Evolutionary conservation across 768 basidiomycete genomes (phyloP), one percentile per base, ranked within the genome.

Genomic region (Serpula lacrymans): DNA sequence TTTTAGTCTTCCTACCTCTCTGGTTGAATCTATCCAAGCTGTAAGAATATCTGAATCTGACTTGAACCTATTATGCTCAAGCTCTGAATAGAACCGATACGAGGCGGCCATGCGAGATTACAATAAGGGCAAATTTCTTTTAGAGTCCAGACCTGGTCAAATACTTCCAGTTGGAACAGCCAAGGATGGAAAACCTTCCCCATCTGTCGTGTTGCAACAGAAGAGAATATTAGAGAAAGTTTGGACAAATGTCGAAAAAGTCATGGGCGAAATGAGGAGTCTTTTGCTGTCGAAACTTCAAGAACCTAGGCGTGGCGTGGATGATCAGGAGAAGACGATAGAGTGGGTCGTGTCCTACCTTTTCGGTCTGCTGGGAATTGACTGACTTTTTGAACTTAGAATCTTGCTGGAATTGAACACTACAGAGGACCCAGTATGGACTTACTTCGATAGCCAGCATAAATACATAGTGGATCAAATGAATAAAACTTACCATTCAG

Each of bases 261-360:
- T 92, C 30, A 94, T 98, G 82, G 72, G 71, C 21, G 91, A 95
- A 62, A 90, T 99, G 89, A 76, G 82, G 48, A 79, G 71, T 35
- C 77, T 82, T 20, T 71, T 98, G 13, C 62, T 84, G 40, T 72
- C 74, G n/a, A 82, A 91, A 52, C 62, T 99, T 32, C 82, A 88
- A 59, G 91, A 97, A 51, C 75, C 84, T 3, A 73, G 67, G 37
- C 75, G 89, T 36, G 82, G 77, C 33, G 74, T 92, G 4, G 96
- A 99, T 48, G 95, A 98, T 49, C 92, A 96, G 45, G 94, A 97
- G 66, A 92, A 89, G 69, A 96, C 89, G 2, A 86, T 99, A 40
- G 94, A 98, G 96, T 92, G 53, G 51, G 83, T 65, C 1, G 7
- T 6, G 3, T 34, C 17, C 5, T 27, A 20, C 36, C 13, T 16